Evolutionary conservation across 2,329 filamentous ascomycete genomes (phyloP), one percentile per base, ranked within the genome.

Genomic region (Ceratocystis diversiconidia): DNA sequence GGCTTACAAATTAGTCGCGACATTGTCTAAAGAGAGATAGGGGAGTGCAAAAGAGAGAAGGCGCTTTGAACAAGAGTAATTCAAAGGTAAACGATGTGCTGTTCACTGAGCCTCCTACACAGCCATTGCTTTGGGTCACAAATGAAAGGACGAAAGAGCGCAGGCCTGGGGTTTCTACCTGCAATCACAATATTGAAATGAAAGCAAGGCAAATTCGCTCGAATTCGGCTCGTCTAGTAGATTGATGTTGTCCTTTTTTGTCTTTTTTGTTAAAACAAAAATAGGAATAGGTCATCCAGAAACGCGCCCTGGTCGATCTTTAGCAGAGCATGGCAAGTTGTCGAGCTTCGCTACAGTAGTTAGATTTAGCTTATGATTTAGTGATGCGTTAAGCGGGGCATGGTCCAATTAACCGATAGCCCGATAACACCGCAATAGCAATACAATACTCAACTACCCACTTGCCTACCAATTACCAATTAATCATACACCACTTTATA

Each of bases 1-100:
- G 30, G 61, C 66, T 63, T 43, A 67, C 66, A 67, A 22, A 67
- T 67, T 25, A 67, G 64, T 32, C 66, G 66, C 43, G 66, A 67
- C 69, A 65, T 64, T 61, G 50, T 61, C 43, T 64, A 36, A 50
- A 50, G 15, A 17, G 63, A n/a, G 43, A 44, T 12, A 19, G 43
- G 15, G 15, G 30, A 41, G 10, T 15, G 10, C 36, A 41, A 41
- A 41, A 12, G 3, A 41, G 60, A 62, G 32, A 46, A 43, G 57
- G 28, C 12, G 25, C 44, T 32, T 17, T 73, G 67, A 71, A 41
- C 52, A 52, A 15, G 32, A 62, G 22, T 10, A 28, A 41, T 65
- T 69, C 62, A 67, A 62, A 32, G 50, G 41, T 32, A 46, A 32
- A 64, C n/a, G 50, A 43, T 52, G 48, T 52, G 48, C 25, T 52